Conservation (phyloP, 257 asterid species). For the Anisodus tanguticus region DNA sequence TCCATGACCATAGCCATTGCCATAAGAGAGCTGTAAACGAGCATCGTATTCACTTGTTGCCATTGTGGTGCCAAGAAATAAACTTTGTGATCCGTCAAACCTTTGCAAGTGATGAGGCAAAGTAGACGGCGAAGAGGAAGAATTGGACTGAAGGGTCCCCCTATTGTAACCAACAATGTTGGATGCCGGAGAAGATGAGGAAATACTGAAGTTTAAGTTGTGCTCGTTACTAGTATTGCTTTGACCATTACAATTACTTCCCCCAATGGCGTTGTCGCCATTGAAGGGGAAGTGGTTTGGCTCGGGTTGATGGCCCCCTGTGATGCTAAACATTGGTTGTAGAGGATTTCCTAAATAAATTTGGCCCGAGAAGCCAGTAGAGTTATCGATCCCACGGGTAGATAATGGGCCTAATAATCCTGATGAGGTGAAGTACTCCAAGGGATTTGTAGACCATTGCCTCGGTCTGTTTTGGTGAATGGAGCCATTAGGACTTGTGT, state of each 20-base stretch:
- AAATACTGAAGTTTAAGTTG: conserved; percentile 56
- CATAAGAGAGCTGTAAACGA: conserved; percentile 60
- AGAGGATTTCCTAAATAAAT: conserved; percentile 40
- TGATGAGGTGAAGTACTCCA: conserved; percentile 49
- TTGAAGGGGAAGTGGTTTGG: conserved; percentile 55
- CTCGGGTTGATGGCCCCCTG: conserved; percentile 50
- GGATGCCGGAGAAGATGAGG: conserved; percentile 39
- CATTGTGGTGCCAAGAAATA: background rate
- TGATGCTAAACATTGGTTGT: conserved; percentile 44
- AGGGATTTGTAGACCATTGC: conserved; percentile 46
- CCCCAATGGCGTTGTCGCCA: conserved; percentile 44
- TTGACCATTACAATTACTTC: conserved; percentile 1
- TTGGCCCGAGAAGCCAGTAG: conserved; percentile 35
- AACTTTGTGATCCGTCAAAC: no score
- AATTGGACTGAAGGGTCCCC: background rate
- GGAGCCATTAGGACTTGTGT: background rate
- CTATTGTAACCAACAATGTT: conserved; percentile 45
- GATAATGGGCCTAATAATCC: conserved; percentile 43
- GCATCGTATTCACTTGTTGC: conserved; percentile 43
- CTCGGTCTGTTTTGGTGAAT: conserved; percentile 30
- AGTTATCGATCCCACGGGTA: conserved; percentile 22
- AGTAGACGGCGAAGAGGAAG: no score
- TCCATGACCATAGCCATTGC: conserved; percentile 35
- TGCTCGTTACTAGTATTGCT: conserved; percentile 36
- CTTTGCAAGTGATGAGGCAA: no score